A percentile compares a stretch with the other conserved stretches of the same genome.
Evolutionary conservation across 1,284 basidiomycete species (phyloP).

Genomic region (Rhodotorula mucilaginosa): DNA sequence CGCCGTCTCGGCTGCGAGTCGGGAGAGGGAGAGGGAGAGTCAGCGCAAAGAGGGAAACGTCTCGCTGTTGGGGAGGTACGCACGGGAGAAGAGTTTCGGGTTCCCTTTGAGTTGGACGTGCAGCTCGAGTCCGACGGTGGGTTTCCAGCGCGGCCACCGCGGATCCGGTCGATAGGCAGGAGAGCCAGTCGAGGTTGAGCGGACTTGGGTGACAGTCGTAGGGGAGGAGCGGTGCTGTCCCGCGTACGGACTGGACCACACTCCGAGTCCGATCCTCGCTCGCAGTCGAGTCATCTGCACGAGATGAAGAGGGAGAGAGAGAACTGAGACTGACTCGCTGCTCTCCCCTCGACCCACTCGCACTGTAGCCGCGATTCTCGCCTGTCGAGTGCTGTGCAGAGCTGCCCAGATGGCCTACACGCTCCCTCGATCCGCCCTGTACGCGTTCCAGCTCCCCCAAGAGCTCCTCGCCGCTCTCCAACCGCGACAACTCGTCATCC

Average conservation of each 20-base stretch:
- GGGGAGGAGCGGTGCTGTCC: no score
- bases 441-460: conserved; percentile 47
- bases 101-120: conserved; percentile 89
- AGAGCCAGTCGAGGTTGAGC: no score
- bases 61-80: conserved; percentile 43
- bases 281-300: not conserved
- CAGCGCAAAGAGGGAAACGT: no score
- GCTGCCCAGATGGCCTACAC: not conserved
- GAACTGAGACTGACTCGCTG: not conserved
- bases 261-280: not conserved
- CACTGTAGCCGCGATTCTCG: not conserved
- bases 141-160: conserved; percentile 31
- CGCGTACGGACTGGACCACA: conserved; percentile 8
- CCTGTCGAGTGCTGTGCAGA: not conserved
- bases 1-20: conserved; percentile 55
- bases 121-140: conserved; percentile 80
- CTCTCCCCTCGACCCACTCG: not conserved
- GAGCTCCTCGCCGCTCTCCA: conserved; percentile 44
- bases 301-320: no score
- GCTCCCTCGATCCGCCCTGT: conserved; percentile 35
- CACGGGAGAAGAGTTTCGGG: conserved; percentile 85
- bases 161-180: not conserved
- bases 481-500: conserved; percentile 43
- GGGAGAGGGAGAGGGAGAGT: not conserved
- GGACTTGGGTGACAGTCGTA: no score